Base-by-base conservation (phyloP, 805 yeast genomes). In the Sungouiozyma ichnusensis region DNA sequence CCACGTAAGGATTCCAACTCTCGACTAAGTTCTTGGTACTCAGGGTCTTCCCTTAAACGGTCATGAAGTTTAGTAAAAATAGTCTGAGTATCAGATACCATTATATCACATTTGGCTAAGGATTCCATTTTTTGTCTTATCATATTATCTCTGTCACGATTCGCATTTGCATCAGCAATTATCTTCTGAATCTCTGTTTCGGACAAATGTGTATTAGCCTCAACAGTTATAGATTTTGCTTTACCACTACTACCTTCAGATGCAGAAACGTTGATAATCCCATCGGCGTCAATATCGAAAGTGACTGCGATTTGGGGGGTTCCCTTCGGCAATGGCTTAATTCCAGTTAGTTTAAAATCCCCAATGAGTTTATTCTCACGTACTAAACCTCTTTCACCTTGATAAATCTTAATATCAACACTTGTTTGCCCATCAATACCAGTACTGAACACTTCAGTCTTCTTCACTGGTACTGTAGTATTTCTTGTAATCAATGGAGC, bases 391-490 rank as follows among this genome's bases (percentile, higher is more conserved):
- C 92, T 69, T 62, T 84, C 94, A 50, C 94, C 94, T 65, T 84
- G 92, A 55, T 67, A 83, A 1, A 82, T 85, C 57, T 81, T 76
- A 42, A 83, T 76, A 48, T 81, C 85, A 29, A 83, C 92, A 31
- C 87, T 87, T 2, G 87, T 84, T 60, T 83, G 94, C 42, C 83
- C 82, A 64, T 83, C 92, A 16, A 84, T 86, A 36, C 86, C 88
- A 2, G 94, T 83, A 14, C 87, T 80, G 60, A 80, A 83, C 4
- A 76, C 66, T 57, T 80, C 87, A 17, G 84, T 80, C 55, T 76
- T 79, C 57, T 77, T 81, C 20, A 79, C 76, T 9, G 94, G 94
- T 7, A 83, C 81, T 1, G 85, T 77, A 11, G 87, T 72, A 62
- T 83, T 83, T 58, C 92, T 70, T 38, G 86, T 80, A 43, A 83